Base-by-base conservation (phyloP, 1,284 basidiomycete species). In the Malassezia sp. region DNA sequence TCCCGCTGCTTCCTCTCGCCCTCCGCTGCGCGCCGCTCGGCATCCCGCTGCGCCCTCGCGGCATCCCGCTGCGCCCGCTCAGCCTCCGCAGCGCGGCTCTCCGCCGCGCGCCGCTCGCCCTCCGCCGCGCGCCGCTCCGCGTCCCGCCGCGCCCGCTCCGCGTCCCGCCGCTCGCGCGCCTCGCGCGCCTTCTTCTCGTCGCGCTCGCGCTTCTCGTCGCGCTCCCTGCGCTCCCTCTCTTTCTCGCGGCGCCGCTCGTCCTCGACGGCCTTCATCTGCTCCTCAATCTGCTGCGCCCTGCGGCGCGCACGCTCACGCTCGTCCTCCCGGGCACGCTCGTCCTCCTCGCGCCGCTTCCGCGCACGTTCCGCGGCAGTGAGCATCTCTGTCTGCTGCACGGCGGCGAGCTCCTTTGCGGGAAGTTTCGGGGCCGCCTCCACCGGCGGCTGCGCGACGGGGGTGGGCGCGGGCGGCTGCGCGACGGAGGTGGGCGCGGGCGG, bases 361-460 rank as follows among this genome's bases (percentile, higher is more conserved):
- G 66, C 66, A 12, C 66, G 54, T 43, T 69, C 66, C 5, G 62
- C 61, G 27, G 66, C 56, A 17, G 60, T 58, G 17, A 57, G 47
- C 37, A 65, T 59, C 38, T 68, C 66, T 32, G 32, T 15, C 21
- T 61, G 54, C 23, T 54, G 55, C 8, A 33, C 36, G 8, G 38
- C 44, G 21, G 44, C 45, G 12, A 37, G 26, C 30, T 56, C 59
- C 7, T 45, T 49, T 41, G 30, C 48, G 43, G 24, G 42, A 15
- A 15, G 23, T 24, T 28, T 45, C 38, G 21, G 38, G 10, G 18
- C 34, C 21, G 17, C 23, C 17, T 20, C 38, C 21, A 32, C 45
- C 21, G 30, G 36, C 44, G 26, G 53, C 46, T 11, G 52, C 38
- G 41, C 49, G 48, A 21, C 52, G 21, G 17, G 44, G 45, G 21